Evolutionary conservation across 345 rosid species (phyloP).

Genomic region (Lumnitzera racemosa): DNA sequence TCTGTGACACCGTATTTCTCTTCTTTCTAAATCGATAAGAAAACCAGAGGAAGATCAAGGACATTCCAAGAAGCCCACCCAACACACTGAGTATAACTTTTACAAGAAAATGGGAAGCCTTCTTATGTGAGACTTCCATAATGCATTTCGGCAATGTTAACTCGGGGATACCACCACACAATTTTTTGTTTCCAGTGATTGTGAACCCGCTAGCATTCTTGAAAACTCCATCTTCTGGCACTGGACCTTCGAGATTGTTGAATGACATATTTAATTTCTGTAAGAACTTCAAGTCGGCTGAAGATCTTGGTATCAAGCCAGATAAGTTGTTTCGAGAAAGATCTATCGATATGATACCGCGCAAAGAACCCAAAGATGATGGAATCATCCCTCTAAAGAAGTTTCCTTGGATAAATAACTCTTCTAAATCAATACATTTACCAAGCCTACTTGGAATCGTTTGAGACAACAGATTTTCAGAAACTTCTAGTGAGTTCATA

Average conservation of each 20-base stretch:
- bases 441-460: slow-evolving; percentile 7
- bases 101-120: too few species aligned
- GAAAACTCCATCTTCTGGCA: slow-evolving; percentile 19
- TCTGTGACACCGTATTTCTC: too few species aligned
- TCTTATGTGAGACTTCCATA: too few species aligned
- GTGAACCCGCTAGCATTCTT: slow-evolving; percentile 10
- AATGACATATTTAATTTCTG: slow-evolving; percentile 15
- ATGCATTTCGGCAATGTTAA: too few species aligned
- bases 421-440: background rate
- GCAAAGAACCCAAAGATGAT: slow-evolving; percentile 5
- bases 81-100: too few species aligned
- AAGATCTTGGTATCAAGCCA: slow-evolving; percentile 11
- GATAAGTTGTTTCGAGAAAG: slow-evolving; percentile 22
- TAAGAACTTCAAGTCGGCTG: background rate
- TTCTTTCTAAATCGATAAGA: background rate
- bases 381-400: slow-evolving; percentile 17
- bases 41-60: background rate
- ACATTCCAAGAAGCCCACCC: too few species aligned
- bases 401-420: slow-evolving; percentile 8
- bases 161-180: slow-evolving; percentile 16
- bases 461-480: slow-evolving; percentile 6
- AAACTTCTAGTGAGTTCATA: background rate
- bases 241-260: slow-evolving; percentile 19
- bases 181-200: slow-evolving; percentile 16
- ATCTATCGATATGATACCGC: slow-evolving; percentile 9